A percentile compares a stretch with the other conserved stretches of the same genome.
These are phyloP conservation scores for Raffaelea albimanens DNA, from an alignment of 2,329 filamentous ascomycete genomes.

Conservation along the genomic window DNA sequence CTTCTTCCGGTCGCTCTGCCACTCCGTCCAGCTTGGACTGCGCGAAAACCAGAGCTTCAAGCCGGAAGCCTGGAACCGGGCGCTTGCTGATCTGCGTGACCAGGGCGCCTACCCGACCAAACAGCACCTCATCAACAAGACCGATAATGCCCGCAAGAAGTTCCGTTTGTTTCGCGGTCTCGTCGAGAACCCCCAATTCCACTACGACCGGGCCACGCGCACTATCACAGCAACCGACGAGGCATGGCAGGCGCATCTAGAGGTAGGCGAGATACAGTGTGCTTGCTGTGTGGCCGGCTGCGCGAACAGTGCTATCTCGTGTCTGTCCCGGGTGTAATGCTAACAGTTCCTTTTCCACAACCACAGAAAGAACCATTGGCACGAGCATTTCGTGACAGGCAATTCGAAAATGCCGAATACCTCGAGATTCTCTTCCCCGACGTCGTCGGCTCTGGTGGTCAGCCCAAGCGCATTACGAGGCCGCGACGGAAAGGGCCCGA, in stretches of 20 bases:
- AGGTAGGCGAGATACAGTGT: conserved; percentile 30
- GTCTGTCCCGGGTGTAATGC: no score
- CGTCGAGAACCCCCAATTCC: conserved; percentile 47
- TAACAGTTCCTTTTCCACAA: background rate
- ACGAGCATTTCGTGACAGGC: conserved; percentile 44
- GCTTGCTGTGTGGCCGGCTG: no score
- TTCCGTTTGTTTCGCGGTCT: conserved; percentile 53
- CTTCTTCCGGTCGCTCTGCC: conserved; percentile 51
- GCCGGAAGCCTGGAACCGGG: conserved; percentile 50
- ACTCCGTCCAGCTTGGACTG: conserved; percentile 47
- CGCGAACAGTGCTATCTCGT: no score
- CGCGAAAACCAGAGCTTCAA: conserved; percentile 45
- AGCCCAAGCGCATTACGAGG: conserved; percentile 50
- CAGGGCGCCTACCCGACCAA: conserved; percentile 50
- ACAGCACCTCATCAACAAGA: conserved; percentile 54
- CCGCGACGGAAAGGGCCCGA: conserved; percentile 40
- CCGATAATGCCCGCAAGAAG: conserved; percentile 53
- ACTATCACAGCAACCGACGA: conserved; percentile 48
- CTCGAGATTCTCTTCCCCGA: conserved; percentile 53
- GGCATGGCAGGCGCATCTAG: conserved; percentile 46
- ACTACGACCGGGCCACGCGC: conserved; percentile 39
- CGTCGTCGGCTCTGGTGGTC: conserved; percentile 49
- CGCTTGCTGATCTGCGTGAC: conserved; percentile 42
- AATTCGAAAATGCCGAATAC: conserved; percentile 51
- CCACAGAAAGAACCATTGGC: conserved; percentile 47